Evolutionary conservation across 371 early-diverging fungal species (phyloP), one percentile per base, ranked within the genome.

Genomic region (Sporodiniella umbellata): DNA sequence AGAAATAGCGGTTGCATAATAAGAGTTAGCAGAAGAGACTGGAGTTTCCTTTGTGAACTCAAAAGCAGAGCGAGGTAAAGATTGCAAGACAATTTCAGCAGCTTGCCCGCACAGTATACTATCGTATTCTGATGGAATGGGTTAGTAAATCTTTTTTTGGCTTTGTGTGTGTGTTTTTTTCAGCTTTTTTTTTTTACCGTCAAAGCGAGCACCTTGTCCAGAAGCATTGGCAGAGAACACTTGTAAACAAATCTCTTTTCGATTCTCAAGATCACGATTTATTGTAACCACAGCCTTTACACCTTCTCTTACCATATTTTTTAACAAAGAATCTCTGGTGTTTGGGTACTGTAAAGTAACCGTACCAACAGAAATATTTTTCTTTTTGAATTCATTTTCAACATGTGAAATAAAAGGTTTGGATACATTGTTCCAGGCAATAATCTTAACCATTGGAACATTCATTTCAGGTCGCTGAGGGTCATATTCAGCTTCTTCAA

Each of bases 251-350:
- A 64, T 49, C 22, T 53, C 58, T 15, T 25, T 33, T 24, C 54
- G 33, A 10, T 7, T 10, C 28, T 49, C 53, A 31, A 54, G 48
- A 2, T 39, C 17, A 42, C 53, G 49, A 22, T 54, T 51, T 35
- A 64, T 49, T 23, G 58, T 55, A 7, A 64, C 33, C 4, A 64
- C 33, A 8, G 64, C 64, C 22, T 64, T 64, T 23, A 64, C 64
- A 35, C 64, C 64, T 45, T 64, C 64, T 10, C 54, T 30, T 6
- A 58, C 55, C 56, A 64, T 52, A 17, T 64, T 58, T 19, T 55
- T 58, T 15, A 58, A 47, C 10, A 58, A 31, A 17, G 46, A 35
- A 15, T 54, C 55, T 3, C 55, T 40, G 8, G 15, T 14, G n/a
- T 48, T 42, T n/a, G 48, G 31, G 42, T 42, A 48, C 18, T 43